Evolutionary conservation across 1,284 basidiomycete species (phyloP).

Genomic region (Athelia sp.): DNA sequence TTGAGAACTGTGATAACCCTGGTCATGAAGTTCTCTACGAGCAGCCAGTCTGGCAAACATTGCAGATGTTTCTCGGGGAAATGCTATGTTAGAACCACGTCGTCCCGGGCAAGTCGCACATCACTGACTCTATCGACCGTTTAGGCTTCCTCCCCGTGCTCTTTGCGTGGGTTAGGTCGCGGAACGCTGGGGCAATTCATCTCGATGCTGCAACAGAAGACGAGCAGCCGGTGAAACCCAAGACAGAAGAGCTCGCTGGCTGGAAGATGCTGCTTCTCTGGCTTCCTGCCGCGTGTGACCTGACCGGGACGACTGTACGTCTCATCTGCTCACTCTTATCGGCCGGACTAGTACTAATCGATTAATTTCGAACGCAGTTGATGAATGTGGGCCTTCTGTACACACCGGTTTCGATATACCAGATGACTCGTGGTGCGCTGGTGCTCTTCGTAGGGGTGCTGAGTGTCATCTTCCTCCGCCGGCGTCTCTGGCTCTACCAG

Average conservation of each 20-base stretch:
- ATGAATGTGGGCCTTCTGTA: slow-evolving; percentile 96
- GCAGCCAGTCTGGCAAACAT: slow-evolving; percentile 91
- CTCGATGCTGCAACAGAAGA: slow-evolving; percentile 49
- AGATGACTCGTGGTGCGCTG: slow-evolving; percentile 96
- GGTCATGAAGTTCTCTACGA: slow-evolving; percentile 73
- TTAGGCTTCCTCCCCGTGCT: slow-evolving; percentile 81
- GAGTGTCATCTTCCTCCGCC: slow-evolving; percentile 87
- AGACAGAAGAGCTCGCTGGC: slow-evolving; percentile 48
- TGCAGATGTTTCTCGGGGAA: slow-evolving; percentile 92
- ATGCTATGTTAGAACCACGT: slow-evolving; percentile 72
- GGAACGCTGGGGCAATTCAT: slow-evolving; percentile 44
- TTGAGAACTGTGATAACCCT: slow-evolving; percentile 77
- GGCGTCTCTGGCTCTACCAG: slow-evolving; percentile 79
- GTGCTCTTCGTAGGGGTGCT: slow-evolving; percentile 96
- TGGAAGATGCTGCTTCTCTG: slow-evolving; percentile 75
- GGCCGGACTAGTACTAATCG: no score
- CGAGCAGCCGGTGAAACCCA: slow-evolving; percentile 35
- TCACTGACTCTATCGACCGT: slow-evolving; percentile 17
- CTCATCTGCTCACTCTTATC: no score
- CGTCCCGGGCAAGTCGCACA: slow-evolving; percentile 15
- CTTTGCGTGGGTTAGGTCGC: slow-evolving; percentile 56
- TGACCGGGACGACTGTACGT: slow-evolving; percentile 79
- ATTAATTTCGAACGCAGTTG: no score
- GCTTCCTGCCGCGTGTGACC: slow-evolving; percentile 86
- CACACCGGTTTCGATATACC: slow-evolving; percentile 96